Percentiles rank a stretch among this genome's conserved stretches.
Conservation (phyloP, 805 yeast species). For the Kuraishia cidri region DNA sequence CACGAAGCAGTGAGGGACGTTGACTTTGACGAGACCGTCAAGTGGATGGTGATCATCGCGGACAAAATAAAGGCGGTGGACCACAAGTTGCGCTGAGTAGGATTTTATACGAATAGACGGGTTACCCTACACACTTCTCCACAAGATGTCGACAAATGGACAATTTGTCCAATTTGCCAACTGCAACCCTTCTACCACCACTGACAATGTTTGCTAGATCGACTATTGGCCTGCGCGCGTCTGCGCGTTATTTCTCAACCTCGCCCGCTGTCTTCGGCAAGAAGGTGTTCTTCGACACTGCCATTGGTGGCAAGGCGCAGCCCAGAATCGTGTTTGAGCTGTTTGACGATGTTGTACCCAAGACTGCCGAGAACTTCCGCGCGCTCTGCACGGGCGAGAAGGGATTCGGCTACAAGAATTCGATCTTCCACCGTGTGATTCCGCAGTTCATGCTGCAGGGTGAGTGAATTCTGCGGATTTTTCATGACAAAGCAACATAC, state of each 20-base stretch:
- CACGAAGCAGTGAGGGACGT: constrained; percentile 40
- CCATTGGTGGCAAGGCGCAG: constrained; percentile 42
- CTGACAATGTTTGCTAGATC: background rate
- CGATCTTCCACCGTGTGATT: constrained; percentile 93
- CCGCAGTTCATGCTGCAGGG: constrained; percentile 97
- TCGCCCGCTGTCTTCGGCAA: constrained; percentile 34
- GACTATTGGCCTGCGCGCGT: too few species aligned
- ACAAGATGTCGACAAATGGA: background rate
- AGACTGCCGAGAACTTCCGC: constrained; percentile 76
- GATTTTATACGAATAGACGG: background rate
- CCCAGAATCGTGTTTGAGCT: constrained; percentile 69
- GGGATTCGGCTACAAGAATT: constrained; percentile 83
- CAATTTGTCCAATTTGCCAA: constrained; percentile 4
- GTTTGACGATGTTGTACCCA: constrained; percentile 83
- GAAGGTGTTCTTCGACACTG: constrained; percentile 49
- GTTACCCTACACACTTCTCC: background rate
- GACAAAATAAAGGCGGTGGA: constrained; percentile 16
- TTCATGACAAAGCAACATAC: background rate
- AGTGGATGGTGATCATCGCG: constrained; percentile 35
- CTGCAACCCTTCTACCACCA: constrained; percentile 6
- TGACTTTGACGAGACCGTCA: constrained; percentile 32
- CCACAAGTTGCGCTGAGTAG: background rate
- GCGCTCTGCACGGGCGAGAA: constrained; percentile 86
- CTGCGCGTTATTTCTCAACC: constrained; percentile 37
- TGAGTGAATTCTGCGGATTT: constrained; percentile 6